These are phyloP conservation scores for Carallia pectinifolia DNA, from an alignment of 345 rosid genomes.

Conservation along the genomic window DNA sequence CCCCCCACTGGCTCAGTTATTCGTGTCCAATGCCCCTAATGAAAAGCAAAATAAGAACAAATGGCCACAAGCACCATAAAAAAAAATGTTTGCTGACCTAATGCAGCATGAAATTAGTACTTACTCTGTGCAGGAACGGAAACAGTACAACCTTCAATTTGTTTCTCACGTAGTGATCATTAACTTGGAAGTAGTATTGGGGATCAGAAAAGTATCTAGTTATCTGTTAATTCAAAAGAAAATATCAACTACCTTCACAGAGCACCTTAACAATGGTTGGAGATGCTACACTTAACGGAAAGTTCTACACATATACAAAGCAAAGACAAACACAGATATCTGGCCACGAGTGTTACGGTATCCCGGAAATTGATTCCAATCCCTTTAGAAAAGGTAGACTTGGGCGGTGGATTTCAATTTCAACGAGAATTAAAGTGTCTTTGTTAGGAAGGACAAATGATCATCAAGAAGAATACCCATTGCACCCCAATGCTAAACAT, in stretches of 20 bases:
- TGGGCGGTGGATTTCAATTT: neutral
- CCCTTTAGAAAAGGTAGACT: neutral
- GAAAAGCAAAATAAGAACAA: slow-evolving; percentile 13
- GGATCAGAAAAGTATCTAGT: slow-evolving; percentile 92
- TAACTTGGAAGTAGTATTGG: slow-evolving; percentile 96
- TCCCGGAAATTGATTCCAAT: neutral
- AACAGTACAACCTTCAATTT: slow-evolving; percentile 87
- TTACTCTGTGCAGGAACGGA: slow-evolving; percentile 92
- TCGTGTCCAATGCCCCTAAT: slow-evolving; percentile 92
- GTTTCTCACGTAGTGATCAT: slow-evolving; percentile 95
- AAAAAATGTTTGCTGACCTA: slow-evolving; percentile 2
- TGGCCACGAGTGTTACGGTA: neutral
- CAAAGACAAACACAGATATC: neutral
- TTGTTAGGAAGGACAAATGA: neutral
- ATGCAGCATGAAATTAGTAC: slow-evolving; percentile 13
- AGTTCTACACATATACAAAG: neutral
- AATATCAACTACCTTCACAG: slow-evolving; percentile 1
- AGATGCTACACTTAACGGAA: neutral
- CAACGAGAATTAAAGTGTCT: neutral
- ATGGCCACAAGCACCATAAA: neutral
- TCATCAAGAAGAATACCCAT: too few relatives aligned
- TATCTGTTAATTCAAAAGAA: slow-evolving; percentile 50
- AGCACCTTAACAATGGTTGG: neutral
- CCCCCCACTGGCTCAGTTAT: slow-evolving; percentile 97
- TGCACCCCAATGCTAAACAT: too few relatives aligned